A percentile compares a stretch with the other conserved stretches of the same genome.
These are phyloP conservation scores for Penicillium digitatum DNA, from an alignment of 2,329 filamentous ascomycete species.

Conservation along the genomic window DNA sequence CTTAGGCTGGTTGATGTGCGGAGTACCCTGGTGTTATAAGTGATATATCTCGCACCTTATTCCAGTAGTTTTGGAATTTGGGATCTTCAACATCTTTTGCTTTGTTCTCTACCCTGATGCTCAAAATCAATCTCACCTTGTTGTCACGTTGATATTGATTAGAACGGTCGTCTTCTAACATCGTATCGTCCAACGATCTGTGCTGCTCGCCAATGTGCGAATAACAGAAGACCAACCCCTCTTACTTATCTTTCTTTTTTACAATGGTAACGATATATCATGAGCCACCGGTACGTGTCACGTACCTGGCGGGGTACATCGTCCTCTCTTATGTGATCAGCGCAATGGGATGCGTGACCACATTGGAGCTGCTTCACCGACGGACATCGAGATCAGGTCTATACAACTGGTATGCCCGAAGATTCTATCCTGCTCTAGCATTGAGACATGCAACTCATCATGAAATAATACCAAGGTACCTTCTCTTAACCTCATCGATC, in stretches of 20 bases:
- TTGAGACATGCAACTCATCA: background rate
- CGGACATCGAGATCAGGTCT: slow-evolving; percentile 65
- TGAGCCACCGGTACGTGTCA: slow-evolving; percentile 15
- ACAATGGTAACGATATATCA: slow-evolving; percentile 21
- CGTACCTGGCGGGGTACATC: slow-evolving; percentile 58
- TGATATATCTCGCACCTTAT: background rate
- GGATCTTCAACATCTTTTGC: background rate
- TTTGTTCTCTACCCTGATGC: background rate
- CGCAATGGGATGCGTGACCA: slow-evolving; percentile 70
- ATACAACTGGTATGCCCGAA: slow-evolving; percentile 60
- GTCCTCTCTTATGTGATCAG: slow-evolving; percentile 67
- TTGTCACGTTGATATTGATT: background rate
- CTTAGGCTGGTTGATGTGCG: background rate
- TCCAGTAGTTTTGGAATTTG: background rate
- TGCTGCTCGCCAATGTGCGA: background rate
- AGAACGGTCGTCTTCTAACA: background rate
- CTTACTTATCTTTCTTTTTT: background rate
- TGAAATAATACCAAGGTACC: slow-evolving; percentile 45
- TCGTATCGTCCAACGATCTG: background rate
- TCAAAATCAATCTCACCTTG: background rate
- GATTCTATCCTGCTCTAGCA: background rate
- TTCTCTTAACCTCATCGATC: slow-evolving; percentile 61
- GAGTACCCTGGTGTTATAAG: slow-evolving; percentile 3
- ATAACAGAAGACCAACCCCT: background rate
- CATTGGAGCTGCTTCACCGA: slow-evolving; percentile 75